Base-by-base conservation (phyloP, 441 rosid genomes). In the Biscutella laevigata region DNA sequence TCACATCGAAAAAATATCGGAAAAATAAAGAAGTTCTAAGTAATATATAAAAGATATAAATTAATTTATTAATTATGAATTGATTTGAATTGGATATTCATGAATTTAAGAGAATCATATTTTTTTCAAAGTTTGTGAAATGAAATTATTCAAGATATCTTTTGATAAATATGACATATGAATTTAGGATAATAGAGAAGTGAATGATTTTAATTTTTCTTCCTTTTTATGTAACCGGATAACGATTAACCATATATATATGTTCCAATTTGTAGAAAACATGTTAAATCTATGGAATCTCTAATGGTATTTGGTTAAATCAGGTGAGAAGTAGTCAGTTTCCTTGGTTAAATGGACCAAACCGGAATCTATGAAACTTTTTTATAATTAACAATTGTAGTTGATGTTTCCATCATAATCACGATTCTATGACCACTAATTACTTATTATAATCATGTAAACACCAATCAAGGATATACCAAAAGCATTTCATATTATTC, bases 331-430 rank as follows among this genome's bases (percentile, higher is more conserved):
- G 28, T 48, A 54, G 6, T 29, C 41, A 46, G 11, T 56, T 64
- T 48, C 45, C 21, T 34, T 40, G 40, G 53, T 27, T 24, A 42
- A 21, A 50, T 21, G 29, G 34, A 57, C 11, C 39, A 49, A 48
- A 42, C 6, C n/a, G 27, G 6, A 41, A 24, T 19, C 47, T 11
- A 48, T 12, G 3, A 42, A 43, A 16, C n/a, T n/a, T n/a, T 21
- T 42, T 57, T 42, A 15, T 40, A 42, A 56, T 48, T 40, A 26
- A 50, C 22, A 65, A 42, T 50, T 42, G 4, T 39, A 51, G 64
- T 65, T 58, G 59, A 57, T 65, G 70, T 51, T 65, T 34, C 20
- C 53, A 64, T 65, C 59, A 65, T 57, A 35, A 58, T 51, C 59
- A 65, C 47, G 46, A 65, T 22, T n/a, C n/a, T n/a, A n/a, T n/a